phyloP scores from a whole-genome alignment of 768 basidiomycete genomes.

The Boletus rubroflammeus region DNA sequence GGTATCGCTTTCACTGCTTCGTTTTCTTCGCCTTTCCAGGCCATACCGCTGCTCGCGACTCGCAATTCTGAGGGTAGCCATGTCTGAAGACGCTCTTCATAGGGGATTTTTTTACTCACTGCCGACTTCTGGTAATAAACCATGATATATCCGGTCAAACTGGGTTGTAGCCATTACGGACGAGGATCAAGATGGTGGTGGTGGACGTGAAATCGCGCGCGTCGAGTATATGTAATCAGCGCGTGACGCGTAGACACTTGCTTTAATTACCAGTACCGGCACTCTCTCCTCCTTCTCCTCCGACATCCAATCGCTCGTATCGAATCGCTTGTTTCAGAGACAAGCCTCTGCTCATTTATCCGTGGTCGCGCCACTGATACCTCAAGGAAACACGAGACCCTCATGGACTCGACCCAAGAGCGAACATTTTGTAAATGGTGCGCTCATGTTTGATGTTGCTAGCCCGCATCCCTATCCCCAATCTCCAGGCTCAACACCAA shows the following conservation, averaged over 20 bases:
- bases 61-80: slow-evolving; percentile 63
- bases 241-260: slow-evolving; percentile 12
- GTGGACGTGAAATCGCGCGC: slow-evolving; percentile 32
- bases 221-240: slow-evolving; percentile 20
- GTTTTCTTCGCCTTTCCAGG: slow-evolving; percentile 83
- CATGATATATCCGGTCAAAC: slow-evolving; percentile 84
- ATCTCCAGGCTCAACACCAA: slow-evolving; percentile 87
- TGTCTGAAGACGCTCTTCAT: not conserved
- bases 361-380: not conserved
- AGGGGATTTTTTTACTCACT: slow-evolving; percentile 53
- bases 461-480: not conserved
- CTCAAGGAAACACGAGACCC: not conserved
- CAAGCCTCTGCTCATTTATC: not conserved
- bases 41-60: slow-evolving; percentile 85
- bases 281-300: not conserved
- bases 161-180: slow-evolving; percentile 61
- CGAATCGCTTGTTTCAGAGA: not conserved
- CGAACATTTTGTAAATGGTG: slow-evolving; percentile 93
- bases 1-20: slow-evolving; percentile 62
- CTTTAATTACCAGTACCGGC: not conserved
- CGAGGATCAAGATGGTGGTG: slow-evolving; percentile 5
- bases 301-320: not conserved
- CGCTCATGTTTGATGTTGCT: slow-evolving; percentile 1
- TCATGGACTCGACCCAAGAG: slow-evolving; percentile 50
- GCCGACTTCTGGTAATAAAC: slow-evolving; percentile 65